Evolutionary conservation across 129 eudicot species (phyloP).

Genomic region (Escallonia rubra): DNA sequence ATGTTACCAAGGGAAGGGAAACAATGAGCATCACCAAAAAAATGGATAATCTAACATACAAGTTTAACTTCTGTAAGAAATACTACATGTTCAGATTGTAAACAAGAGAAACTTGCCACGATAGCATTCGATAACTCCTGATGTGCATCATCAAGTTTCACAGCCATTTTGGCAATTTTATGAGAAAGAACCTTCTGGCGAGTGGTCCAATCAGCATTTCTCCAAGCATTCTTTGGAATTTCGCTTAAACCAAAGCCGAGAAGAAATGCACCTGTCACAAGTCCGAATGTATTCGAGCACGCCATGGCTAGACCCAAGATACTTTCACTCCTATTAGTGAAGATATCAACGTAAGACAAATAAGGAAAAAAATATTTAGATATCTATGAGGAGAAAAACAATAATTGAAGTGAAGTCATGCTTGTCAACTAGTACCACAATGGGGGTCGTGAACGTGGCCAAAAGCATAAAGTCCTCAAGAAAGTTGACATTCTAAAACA

Average conservation of each 20-base stretch:
- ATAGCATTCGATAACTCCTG: conserved; percentile 82
- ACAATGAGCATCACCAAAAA: no score
- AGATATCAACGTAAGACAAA: conserved; percentile 13
- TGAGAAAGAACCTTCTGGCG: conserved; percentile 87
- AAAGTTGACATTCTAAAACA: no score
- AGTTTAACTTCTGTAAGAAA: no score
- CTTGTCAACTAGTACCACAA: no score
- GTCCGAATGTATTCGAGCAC: conserved; percentile 97
- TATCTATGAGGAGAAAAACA: no score
- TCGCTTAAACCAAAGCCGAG: conserved; percentile 98
- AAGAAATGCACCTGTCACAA: conserved; percentile 93
- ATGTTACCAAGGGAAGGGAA: not conserved
- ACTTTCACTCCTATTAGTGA: conserved; percentile 56
- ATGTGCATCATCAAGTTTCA: conserved; percentile 92
- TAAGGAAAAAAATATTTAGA: not conserved
- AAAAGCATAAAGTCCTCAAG: no score
- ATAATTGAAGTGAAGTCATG: no score
- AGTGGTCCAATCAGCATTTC: conserved; percentile 86
- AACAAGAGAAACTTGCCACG: conserved; percentile 50
- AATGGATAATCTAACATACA: no score
- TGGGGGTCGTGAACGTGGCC: no score
- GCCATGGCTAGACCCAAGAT: conserved; percentile 89
- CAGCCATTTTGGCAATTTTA: conserved; percentile 88
- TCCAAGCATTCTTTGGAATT: conserved; percentile 88
- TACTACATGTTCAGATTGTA: not conserved